Base-by-base conservation (phyloP, 2,329 filamentous ascomycete species). In the Ascochyta pisi region DNA sequence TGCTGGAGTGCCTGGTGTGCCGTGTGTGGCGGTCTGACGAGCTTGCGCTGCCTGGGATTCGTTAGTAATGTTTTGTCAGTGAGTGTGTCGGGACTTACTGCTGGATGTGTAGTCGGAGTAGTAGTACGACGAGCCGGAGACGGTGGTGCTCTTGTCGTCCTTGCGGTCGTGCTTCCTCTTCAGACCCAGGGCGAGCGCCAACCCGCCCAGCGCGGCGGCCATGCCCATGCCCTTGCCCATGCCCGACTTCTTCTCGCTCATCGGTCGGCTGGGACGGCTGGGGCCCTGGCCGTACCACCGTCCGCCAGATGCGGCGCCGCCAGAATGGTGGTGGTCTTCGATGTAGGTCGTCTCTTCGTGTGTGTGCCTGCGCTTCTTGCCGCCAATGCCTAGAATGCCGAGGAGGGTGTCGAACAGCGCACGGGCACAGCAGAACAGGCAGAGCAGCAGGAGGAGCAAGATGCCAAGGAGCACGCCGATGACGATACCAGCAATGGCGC, bases 401-500 rank as follows among this genome's bases (percentile, higher is more conserved):
- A 85, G 73, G 37, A 86, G 66, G 29, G 79, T 82, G 60, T 85
- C 81, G 82, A 86, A 89, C 39, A 88, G 77, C 3, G 71, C 72
- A 48, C 70, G 68, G 38, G 79, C 70, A 65, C 79, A 86, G 79
- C 89, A 91, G 82, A 86, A 92, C 78, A 90, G 87, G 80, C 89
- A 92, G 68, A 92, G 77, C 7, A 90, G 82, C 4, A 88, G 78
- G 22, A 93, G 83, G 2, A 93, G 79, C 37, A 83, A 76, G 33
- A 92, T 80, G 59, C 88, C 90, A 13, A 83, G 83, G 44, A 93
- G 81, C 10, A 86, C 84, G 60, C 90, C 90, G 52, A 93, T 87
- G 62, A 93, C 90, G 67, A 93, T 93, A 57, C 90, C 90, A 15
- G 90, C 90, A 66, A 93, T 93, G 57, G 89, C 90, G 48, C 89